Conservation (phyloP, 106 monocot genomes). For the Dendrobium nobile region DNA sequence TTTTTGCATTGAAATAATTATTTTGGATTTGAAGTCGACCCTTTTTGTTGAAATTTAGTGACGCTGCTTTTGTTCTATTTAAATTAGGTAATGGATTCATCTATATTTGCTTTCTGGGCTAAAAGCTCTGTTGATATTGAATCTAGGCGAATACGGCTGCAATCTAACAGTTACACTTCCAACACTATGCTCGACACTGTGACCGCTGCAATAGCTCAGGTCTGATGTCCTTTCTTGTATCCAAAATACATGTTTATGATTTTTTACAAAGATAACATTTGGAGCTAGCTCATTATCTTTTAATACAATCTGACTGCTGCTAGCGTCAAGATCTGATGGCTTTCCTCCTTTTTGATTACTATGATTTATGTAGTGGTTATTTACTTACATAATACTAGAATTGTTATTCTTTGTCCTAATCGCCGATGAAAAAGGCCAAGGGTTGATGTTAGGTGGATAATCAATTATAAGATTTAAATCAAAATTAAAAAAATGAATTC, state of each 20-base stretch:
- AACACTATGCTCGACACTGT: conserved; percentile 77
- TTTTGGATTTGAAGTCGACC: neutral
- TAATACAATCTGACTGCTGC: too few relatives aligned
- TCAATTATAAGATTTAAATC: neutral
- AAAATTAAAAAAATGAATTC: neutral
- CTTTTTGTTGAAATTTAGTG: neutral
- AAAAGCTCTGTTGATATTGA: conserved; percentile 68
- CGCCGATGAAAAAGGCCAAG: neutral
- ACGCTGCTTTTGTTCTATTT: neutral
- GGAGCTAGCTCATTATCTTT: too few relatives aligned
- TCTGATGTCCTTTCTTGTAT: conserved; percentile 2
- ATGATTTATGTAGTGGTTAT: too few relatives aligned
- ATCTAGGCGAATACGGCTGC: conserved; percentile 35
- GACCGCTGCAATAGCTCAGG: conserved; percentile 77
- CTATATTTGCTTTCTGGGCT: conserved; percentile 71
- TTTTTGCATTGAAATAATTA: neutral
- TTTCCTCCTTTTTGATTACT: too few relatives aligned
- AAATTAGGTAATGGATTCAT: conserved; percentile 47
- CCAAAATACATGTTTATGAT: too few relatives aligned
- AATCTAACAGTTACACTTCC: conserved; percentile 85
- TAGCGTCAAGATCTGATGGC: too few relatives aligned
- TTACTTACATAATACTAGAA: too few relatives aligned
- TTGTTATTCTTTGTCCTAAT: neutral
- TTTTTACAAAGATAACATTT: too few relatives aligned
- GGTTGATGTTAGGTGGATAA: neutral